Percentiles rank a stretch among this genome's conserved stretches.
phyloP scores from a whole-genome alignment of 768 basidiomycete species.

The Ramaria rubella region DNA sequence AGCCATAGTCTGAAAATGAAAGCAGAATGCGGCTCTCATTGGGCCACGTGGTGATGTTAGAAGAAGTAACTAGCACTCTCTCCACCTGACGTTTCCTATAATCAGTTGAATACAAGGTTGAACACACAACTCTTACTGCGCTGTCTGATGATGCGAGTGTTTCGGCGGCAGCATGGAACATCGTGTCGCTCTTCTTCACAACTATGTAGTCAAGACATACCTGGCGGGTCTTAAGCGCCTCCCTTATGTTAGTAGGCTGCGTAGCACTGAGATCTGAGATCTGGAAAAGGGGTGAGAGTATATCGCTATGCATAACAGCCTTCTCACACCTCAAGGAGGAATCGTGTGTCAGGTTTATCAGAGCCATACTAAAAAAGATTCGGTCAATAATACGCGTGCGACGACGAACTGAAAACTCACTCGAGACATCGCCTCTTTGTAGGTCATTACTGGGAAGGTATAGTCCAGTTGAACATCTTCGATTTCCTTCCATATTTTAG shows the following conservation, averaged over 20 bases:
- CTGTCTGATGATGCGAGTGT: neutral
- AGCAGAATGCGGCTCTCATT: neutral
- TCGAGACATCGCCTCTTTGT: constrained; percentile 82
- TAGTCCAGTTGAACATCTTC: constrained; percentile 55
- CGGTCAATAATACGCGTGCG: neutral
- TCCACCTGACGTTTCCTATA: neutral
- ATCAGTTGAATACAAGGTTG: neutral
- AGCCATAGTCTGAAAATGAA: neutral
- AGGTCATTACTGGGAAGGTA: constrained; percentile 78
- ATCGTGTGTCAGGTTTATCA: constrained; percentile 69
- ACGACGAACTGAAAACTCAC: constrained; percentile 33
- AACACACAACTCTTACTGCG: neutral
- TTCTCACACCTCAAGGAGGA: constrained; percentile 71
- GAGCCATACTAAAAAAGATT: constrained; percentile 4
- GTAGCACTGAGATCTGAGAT: constrained; percentile 28
- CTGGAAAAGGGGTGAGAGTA: constrained; percentile 21
- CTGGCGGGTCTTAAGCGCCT: neutral
- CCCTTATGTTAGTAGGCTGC: neutral
- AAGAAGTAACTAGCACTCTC: neutral
- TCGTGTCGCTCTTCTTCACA: constrained; percentile 12
- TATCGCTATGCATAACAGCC: neutral
- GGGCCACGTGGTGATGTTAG: neutral
- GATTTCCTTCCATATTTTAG: constrained; percentile 66
- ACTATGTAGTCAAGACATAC: constrained; percentile 28
- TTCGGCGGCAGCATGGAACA: neutral